Evolutionary conservation across 2,329 filamentous ascomycete genomes (phyloP), one percentile per base, ranked within the genome.

Genomic region (Stylonectria norvegica): DNA sequence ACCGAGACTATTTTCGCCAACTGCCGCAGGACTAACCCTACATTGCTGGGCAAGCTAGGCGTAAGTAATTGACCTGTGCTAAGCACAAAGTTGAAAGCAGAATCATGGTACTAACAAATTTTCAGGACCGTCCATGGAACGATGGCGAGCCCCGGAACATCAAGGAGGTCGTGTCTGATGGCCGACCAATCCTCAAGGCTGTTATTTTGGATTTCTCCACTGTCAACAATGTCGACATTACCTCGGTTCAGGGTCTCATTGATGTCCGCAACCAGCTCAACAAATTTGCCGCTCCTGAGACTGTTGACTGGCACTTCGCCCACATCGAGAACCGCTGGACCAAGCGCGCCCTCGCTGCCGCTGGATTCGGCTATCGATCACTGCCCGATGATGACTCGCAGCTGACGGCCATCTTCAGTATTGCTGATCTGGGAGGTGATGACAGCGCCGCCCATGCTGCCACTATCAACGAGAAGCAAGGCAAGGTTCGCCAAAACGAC

Each of bases 391-490:
- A 53, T 8, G 51, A 58, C 14, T 45, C 47, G 11, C 54, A 63
- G 15, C 66, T 62, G 63, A 90, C 89, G 65, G 86, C 89, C 16
- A 90, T 97, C 53, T 97, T 96, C 75, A 89, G 81, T 58, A 90
- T 97, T 22, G 88, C 91, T 1, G 89, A 95, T 58, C 80, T 95
- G 36, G 81, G 88, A 43, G 85, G 89, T 8, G 69, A 71, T 1
- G 70, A 82, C 40, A 88, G 83, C 14, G 86, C 85, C 1, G 55
- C 61, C 7, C 51, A 51, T 10, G 58, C 58, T 18, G 83, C 83
- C 2, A 78, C 78, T 0, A 71, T 72, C 3, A 85, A 85, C 0
- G 85, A 90, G 53, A 69, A 76, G 40, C 66, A 44, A 27, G 48
- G 47, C 20, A 46, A 41, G 8, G 43, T 51, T 14, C 3, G 50